Conservation (phyloP, 2,329 filamentous ascomycete genomes). For the Bisporella sp. region DNA sequence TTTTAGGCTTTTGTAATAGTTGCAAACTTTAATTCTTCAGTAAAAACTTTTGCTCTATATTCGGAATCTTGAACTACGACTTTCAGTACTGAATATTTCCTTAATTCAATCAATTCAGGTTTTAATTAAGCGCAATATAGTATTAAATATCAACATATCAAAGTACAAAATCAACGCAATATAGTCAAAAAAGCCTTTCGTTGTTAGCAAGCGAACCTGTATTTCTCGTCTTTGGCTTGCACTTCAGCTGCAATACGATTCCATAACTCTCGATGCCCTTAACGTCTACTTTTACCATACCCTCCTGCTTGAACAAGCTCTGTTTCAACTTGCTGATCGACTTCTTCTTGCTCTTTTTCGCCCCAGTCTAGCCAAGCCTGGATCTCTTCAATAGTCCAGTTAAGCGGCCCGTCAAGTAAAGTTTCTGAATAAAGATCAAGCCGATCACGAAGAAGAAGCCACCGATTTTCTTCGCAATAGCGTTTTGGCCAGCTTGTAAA, state of each 20-base stretch:
- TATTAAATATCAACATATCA: background rate
- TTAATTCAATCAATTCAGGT: background rate
- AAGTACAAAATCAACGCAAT: background rate
- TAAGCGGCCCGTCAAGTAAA: background rate
- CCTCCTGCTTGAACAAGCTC: background rate
- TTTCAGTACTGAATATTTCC: background rate
- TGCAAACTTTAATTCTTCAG: too few relatives aligned
- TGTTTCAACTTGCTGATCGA: background rate
- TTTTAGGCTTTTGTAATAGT: too few relatives aligned
- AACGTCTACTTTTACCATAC: background rate
- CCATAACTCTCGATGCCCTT: background rate
- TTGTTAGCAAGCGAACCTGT: background rate
- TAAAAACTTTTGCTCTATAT: too few relatives aligned
- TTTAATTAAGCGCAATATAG: background rate
- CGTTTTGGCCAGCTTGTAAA: background rate
- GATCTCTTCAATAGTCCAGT: background rate
- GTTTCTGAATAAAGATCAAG: background rate
- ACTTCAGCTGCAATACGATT: background rate
- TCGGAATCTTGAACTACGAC: too few relatives aligned
- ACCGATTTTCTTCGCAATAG: background rate
- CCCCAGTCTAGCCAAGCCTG: background rate
- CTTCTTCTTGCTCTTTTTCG: background rate
- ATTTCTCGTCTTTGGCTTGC: background rate
- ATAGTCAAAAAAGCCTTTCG: background rate
- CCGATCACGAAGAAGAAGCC: background rate